Base-by-base conservation (phyloP, 129 eudicot genomes). In the Erigeron canadensis region DNA sequence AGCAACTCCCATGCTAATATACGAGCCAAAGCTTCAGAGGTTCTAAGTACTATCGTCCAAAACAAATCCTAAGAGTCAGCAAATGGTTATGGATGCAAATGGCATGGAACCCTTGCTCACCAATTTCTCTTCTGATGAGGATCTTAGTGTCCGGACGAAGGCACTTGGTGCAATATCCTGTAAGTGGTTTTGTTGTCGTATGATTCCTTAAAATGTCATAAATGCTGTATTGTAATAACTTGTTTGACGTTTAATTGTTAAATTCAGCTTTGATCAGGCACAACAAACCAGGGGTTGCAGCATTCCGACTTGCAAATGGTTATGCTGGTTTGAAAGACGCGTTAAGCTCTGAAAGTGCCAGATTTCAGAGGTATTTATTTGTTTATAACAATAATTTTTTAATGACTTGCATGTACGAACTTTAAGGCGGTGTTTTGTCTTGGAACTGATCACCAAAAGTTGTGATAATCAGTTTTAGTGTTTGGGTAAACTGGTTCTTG, bases 1-100 rank as follows among this genome's bases (percentile, higher is more conserved):
- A 89, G 67, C 73, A 93, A 84, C 79, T 73, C 89, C 8, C 95
- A 89, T 79, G 88, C 96, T 61, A 84, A 86, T 72, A 85, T 93
- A 54, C 85, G 95, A 68, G 98, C 96, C 63, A 93, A 93, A 67
- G 95, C 95, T 75, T 96, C 98, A 3, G 98, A 93, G 63, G 98
- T 93, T 44, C 89, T 93, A 3, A 82, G 89, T 47, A 93, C 98
- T 0, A 82, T 89, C 47, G 98, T 93, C 54, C 98, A 93, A 75
- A 93, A 93, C 69, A 93, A 93, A 89, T 50, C 98, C 98, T 2
- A 89, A 45, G 69, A 89, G 98, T 73, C 98, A 93, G 44, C 96
- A 93, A 56, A 69, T 89, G 79, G 98, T 93, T 37, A 93, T 93
- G 96, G 98, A 93, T 72, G 98, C 95, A 48, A 89, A 84, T 69